phyloP scores from a whole-genome alignment of 345 rosid genomes.

The Salix purpurea region DNA sequence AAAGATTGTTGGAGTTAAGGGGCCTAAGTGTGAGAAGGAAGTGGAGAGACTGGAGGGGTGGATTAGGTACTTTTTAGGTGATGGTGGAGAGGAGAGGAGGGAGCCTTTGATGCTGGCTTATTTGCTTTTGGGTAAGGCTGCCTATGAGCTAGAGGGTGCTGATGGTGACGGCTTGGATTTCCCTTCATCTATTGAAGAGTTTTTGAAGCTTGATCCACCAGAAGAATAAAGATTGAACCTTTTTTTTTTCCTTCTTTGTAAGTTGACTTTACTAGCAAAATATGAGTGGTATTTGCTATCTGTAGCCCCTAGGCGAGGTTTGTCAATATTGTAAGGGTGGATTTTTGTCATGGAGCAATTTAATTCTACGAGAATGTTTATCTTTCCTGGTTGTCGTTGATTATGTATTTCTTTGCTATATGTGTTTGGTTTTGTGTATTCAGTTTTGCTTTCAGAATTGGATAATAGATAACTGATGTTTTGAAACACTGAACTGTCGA shows the following conservation, averaged over 20 bases:
- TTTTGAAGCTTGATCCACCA: constrained; percentile 43
- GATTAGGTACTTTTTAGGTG: constrained; percentile 32
- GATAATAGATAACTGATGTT: not conserved
- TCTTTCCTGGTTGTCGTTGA: not conserved
- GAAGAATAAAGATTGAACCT: constrained; percentile 7
- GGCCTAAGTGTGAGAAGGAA: constrained; percentile 43
- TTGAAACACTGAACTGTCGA: too few relatives aligned
- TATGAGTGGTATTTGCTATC: not conserved
- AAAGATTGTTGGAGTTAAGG: constrained; percentile 47
- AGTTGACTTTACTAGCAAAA: not conserved
- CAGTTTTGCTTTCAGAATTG: not conserved
- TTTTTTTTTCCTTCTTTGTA: not conserved
- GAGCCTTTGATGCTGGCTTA: constrained; percentile 48
- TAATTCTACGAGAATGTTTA: not conserved
- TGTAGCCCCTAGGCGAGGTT: not conserved
- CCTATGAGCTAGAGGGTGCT: constrained; percentile 12
- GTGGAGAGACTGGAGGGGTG: constrained; percentile 43
- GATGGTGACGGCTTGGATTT: constrained; percentile 38
- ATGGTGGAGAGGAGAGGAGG: constrained; percentile 15
- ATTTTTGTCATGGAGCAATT: not conserved
- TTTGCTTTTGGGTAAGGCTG: constrained; percentile 49
- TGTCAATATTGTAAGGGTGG: not conserved
- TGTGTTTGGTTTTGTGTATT: not conserved
- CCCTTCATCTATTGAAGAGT: constrained; percentile 39
- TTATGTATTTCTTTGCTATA: too few relatives aligned